phyloP scores from a whole-genome alignment of 805 yeast genomes.

The Alloascoidea africana region DNA sequence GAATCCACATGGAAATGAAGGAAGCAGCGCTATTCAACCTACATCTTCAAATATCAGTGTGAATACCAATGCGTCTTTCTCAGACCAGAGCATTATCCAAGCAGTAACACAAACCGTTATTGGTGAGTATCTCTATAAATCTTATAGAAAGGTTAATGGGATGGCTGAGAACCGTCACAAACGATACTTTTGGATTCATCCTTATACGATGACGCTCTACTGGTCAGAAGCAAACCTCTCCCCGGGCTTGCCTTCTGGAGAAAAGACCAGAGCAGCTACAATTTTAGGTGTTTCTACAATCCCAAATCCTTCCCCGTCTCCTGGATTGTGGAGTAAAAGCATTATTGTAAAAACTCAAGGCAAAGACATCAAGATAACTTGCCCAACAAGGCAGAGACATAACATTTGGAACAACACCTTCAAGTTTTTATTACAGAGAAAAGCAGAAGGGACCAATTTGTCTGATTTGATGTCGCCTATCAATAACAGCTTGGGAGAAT shows the following conservation, averaged over 20 bases:
- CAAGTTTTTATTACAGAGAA: too few relatives aligned
- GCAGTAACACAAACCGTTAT: constrained; percentile 86
- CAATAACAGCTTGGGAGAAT: too few relatives aligned
- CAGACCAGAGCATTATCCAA: constrained; percentile 61
- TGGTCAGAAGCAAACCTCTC: constrained; percentile 77
- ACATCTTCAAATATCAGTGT: too few relatives aligned
- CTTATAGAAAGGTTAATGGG: constrained; percentile 57
- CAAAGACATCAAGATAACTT: constrained; percentile 61
- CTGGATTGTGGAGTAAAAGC: constrained; percentile 78
- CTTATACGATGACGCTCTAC: constrained; percentile 77
- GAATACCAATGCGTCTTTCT: too few relatives aligned
- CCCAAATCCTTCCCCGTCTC: constrained; percentile 73
- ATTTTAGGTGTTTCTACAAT: constrained; percentile 68
- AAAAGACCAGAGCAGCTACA: constrained; percentile 65
- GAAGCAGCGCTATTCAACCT: too few relatives aligned
- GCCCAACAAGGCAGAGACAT: constrained; percentile 78
- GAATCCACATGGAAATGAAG: too few relatives aligned
- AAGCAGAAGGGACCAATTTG: too few relatives aligned
- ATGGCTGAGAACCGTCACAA: constrained; percentile 75
- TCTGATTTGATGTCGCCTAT: too few relatives aligned
- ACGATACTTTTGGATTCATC: constrained; percentile 93
- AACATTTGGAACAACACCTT: constrained; percentile 84
- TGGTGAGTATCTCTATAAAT: constrained; percentile 82
- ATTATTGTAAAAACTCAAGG: constrained; percentile 59
- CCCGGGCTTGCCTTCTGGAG: constrained; percentile 68